Evolutionary conservation across 495 filamentous ascomycete genomes (phyloP), one percentile per base, ranked within the genome.

Genomic region (Penicilliopsis zonata): DNA sequence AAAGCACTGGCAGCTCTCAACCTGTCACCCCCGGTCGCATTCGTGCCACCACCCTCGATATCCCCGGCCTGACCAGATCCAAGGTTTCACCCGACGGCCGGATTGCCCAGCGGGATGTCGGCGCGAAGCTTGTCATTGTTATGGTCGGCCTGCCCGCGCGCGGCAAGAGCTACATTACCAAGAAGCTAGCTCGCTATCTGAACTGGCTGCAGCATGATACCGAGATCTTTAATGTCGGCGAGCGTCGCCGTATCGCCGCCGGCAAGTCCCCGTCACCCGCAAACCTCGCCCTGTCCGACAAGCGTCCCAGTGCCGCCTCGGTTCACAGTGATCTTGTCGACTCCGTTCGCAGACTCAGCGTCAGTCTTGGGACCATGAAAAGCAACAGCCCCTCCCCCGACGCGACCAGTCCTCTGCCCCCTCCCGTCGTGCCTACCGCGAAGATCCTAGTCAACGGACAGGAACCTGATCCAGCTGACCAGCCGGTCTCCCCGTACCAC

Each of bases 151-250:
- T 98, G 31, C 90, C 90, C 0, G 90, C 90, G 1, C 64, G 90
- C 38, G 90, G 90, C 33, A 98, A 98, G 59, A 94, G 86, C 35
- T 98, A 98, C 57, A 86, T 98, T 44, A 95, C 88, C 33, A 95
- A 94, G 67, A 98, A 98, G 63, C 68, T 98, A 28, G 81, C 86
- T 15, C 74, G 90, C 30, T 98, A 98, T 44, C 61, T 98, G 14
- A 87, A 92, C 34, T 98, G 90, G 90, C 76, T 94, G 30, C 90
- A 98, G 43, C 90, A 98, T 49, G 81, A 94, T 42, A 84, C 85
- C 13, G 68, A 70, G 43, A 95, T 98, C 40, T 98, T 98, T 72
- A 98, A 98, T 41, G 90, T 98, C 23, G 90, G 90, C 27, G 84
- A 93, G 48, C 76, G 85, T 43, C 67, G 90, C 43, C 80, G 90